A percentile compares a stretch with the other conserved stretches of the same genome.
Evolutionary conservation across 2,329 filamentous ascomycete species (phyloP).

Genomic region (Aspergillus sojae): DNA sequence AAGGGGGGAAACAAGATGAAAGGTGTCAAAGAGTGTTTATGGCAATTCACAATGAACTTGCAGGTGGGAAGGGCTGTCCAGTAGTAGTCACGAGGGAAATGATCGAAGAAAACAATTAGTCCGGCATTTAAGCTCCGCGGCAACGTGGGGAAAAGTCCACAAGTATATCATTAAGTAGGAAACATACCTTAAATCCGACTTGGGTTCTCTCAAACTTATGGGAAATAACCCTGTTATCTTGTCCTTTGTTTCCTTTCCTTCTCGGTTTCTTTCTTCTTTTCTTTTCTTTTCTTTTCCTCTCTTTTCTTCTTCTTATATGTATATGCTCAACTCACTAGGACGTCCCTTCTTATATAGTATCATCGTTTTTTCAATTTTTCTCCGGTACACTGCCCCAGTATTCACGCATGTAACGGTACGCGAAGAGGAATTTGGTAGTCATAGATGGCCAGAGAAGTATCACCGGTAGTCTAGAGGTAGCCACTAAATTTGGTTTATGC

Average conservation of each 20-base stretch:
- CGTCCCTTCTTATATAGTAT: background rate
- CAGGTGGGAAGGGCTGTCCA: background rate
- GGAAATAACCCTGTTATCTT: too few species aligned
- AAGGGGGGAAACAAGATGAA: background rate
- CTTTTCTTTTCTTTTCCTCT: background rate
- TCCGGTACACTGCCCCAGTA: background rate
- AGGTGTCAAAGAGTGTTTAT: background rate
- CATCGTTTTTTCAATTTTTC: background rate
- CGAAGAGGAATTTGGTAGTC: background rate
- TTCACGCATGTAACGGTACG: background rate
- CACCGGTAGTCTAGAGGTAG: background rate
- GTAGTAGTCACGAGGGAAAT: background rate
- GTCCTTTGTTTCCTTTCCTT: background rate
- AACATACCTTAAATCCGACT: background rate
- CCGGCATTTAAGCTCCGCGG: slow-evolving; percentile 1
- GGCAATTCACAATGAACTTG: background rate
- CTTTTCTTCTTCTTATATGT: background rate
- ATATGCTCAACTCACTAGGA: background rate
- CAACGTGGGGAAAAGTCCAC: slow-evolving; percentile 1
- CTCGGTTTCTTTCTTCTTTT: background rate
- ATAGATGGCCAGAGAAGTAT: background rate
- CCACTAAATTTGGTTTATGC: background rate
- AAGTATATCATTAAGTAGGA: background rate
- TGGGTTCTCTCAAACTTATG: too few species aligned
- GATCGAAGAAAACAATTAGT: background rate